Percentiles rank a stretch among this genome's conserved stretches.
Evolutionary conservation across 2,329 filamentous ascomycete genomes (phyloP).

Genomic region (Verticillium tricorpus): DNA sequence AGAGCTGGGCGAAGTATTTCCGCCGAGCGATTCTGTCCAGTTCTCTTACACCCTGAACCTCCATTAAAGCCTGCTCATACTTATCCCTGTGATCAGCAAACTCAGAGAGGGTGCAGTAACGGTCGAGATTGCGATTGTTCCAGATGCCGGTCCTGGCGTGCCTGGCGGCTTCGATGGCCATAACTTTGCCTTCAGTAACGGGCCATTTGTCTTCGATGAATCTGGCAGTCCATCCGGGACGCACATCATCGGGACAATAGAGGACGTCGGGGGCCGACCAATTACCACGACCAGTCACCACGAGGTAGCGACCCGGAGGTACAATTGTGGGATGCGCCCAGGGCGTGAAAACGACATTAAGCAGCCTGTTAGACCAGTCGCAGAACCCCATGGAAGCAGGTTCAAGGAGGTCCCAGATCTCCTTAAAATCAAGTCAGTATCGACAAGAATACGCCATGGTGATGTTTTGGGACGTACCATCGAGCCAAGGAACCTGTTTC

Average conservation of each 20-base stretch:
- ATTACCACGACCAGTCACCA: not conserved
- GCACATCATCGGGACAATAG: not conserved
- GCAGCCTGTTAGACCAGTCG: not conserved
- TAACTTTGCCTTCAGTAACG: not conserved
- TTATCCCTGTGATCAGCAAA: not conserved
- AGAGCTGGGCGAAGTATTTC: not conserved
- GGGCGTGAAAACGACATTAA: not conserved
- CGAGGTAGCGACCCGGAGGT: not conserved
- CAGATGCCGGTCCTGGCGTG: not conserved
- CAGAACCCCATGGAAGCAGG: not conserved
- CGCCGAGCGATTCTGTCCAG: not conserved
- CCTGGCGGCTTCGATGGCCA: not conserved
- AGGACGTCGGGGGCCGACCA: not conserved
- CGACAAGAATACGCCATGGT: no score
- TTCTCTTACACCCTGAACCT: not conserved
- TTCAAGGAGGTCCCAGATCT: not conserved
- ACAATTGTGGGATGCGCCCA: not conserved
- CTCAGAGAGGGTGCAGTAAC: not conserved
- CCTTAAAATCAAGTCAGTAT: not conserved
- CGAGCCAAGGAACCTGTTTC: not conserved
- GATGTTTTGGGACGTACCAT: not conserved
- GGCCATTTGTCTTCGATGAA: not conserved
- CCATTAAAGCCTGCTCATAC: not conserved
- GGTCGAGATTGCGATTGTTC: not conserved
- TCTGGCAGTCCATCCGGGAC: not conserved